phyloP scores from a whole-genome alignment of 768 basidiomycete genomes.

The Mycena olivaceomarginata region DNA sequence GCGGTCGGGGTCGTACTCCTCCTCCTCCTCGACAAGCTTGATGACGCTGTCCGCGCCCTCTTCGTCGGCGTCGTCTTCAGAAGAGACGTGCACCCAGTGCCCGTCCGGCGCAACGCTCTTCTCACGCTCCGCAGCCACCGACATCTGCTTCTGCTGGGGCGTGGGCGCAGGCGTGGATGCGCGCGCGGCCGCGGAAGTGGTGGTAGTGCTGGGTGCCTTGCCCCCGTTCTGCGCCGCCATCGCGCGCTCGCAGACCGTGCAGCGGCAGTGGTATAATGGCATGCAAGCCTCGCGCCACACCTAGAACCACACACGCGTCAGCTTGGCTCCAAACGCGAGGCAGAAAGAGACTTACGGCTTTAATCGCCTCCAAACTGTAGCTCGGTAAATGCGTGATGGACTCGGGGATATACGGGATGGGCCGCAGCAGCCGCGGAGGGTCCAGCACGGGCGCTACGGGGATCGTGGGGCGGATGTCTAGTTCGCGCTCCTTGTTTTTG shows the following conservation, averaged over 20 bases:
- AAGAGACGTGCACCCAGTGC: constrained; percentile 31
- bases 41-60: constrained; percentile 38
- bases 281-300: not conserved
- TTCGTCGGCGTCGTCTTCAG: constrained; percentile 31
- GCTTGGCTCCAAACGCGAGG: too few relatives aligned
- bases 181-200: too few relatives aligned
- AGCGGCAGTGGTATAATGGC: not conserved
- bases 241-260: not conserved
- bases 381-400: not conserved
- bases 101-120: constrained; percentile 38
- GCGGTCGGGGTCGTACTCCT: not conserved
- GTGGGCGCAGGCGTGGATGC: not conserved
- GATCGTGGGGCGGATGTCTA: constrained; percentile 50
- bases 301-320: not conserved
- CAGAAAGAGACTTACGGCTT: not conserved
- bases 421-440: constrained; percentile 75
- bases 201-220: too few relatives aligned
- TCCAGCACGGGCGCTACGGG: constrained; percentile 78
- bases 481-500: constrained; percentile 49
- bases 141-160: not conserved
- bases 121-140: constrained; percentile 1
- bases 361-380: not conserved
- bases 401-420: constrained; percentile 78
- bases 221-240: not conserved
- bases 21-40: constrained; percentile 39